Conservation (phyloP, 129 eudicot genomes). For the Flaveria bidentis region DNA sequence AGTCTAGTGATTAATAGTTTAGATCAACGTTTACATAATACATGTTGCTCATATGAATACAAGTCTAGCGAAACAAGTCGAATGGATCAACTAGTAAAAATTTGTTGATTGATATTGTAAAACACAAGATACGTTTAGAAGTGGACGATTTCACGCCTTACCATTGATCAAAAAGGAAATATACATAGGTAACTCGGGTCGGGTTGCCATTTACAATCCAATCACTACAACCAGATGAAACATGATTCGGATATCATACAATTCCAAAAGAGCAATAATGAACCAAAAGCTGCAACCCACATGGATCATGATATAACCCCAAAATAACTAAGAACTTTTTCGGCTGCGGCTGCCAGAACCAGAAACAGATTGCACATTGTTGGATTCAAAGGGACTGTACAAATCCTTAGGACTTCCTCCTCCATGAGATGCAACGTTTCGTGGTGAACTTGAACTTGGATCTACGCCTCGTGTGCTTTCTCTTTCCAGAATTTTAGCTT, state of each 20-base stretch:
- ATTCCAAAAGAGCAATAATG: slow-evolving; percentile 25
- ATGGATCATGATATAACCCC: background rate
- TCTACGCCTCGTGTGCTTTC: slow-evolving; percentile 51
- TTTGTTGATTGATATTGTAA: too few species aligned
- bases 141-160: slow-evolving; percentile 2
- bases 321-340: slow-evolving; percentile 47
- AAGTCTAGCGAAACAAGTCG: background rate
- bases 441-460: slow-evolving; percentile 58
- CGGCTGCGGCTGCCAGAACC: slow-evolving; percentile 67
- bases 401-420: slow-evolving; percentile 65
- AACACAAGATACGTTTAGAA: background rate
- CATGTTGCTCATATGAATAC: too few species aligned
- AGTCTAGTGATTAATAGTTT: too few species aligned
- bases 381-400: slow-evolving; percentile 54
- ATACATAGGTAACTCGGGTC: slow-evolving; percentile 29
- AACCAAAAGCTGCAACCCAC: slow-evolving; percentile 23
- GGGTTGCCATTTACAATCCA: slow-evolving; percentile 38
- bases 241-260: slow-evolving; percentile 43
- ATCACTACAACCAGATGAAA: slow-evolving; percentile 28
- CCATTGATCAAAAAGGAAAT: slow-evolving; percentile 29
- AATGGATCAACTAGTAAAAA: too few species aligned
- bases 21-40: too few species aligned
- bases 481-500: slow-evolving; percentile 76
- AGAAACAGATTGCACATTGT: slow-evolving; percentile 44
- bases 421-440: slow-evolving; percentile 55